Evolutionary conservation across 2,329 filamentous ascomycete genomes (phyloP), one percentile per base, ranked within the genome.

Genomic region (Byssoonygena ceratinophila): DNA sequence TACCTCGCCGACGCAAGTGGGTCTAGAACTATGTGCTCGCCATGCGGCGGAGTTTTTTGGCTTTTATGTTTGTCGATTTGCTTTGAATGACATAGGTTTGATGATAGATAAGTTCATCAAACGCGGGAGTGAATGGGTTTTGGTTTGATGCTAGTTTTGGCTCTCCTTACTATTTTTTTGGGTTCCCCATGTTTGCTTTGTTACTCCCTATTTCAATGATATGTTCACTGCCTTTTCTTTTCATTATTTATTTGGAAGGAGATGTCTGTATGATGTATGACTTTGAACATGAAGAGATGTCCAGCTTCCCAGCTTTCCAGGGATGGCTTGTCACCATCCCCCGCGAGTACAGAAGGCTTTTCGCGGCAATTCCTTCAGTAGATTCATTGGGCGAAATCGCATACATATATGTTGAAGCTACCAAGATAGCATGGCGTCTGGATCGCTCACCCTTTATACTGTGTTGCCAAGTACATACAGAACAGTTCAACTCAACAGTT

Each of bases 31-130:
- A 37, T 92, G 88, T 66, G 89, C 89, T 32, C 81, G 91, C 37
- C 91, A 96, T 67, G 92, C 91, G 6, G 87, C 91, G 31, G 92
- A 98, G 69, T 98, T 98, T 70, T 98, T 98, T 67, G 90, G 85
- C 14, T 96, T 98, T 69, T 97, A 92, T 67, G 79, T 98, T 25
- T 96, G 91, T 69, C 84, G 92, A 16, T 98, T 98, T 66, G 89
- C 90, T n/a, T 74, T 98, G 55, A 77, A 82, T 3, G 92, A 98
- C 67, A 72, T 98, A 56, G 79, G 82, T 36, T 68, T 92, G 65
- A 76, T 98, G 73, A 75, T 98, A 60, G 92, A 98, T 68, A 98
- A 97, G 67, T 97, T 92, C 64, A 84, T 98, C 67, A 98, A 98
- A 76, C 81, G 90, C 59, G 90, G 91, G 22, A 94, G 85, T 61